Evolutionary conservation across 2,329 filamentous ascomycete genomes (phyloP).

Genomic region (Colletotrichum musae): DNA sequence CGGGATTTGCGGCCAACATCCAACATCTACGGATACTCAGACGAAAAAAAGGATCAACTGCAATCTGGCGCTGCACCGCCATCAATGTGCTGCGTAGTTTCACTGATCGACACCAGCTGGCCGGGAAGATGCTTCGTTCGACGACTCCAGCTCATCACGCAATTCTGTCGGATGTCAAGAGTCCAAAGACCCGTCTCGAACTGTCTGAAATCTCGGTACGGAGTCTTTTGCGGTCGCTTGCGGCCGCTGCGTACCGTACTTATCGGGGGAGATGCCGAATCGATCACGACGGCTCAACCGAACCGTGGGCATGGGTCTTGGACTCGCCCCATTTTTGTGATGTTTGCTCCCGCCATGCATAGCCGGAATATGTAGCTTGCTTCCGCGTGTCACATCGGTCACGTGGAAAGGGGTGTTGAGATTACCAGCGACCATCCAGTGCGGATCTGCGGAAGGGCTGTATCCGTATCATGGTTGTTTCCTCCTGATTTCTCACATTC

Average conservation of each 20-base stretch:
- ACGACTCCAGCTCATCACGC: constrained; percentile 1
- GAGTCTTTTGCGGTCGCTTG: neutral
- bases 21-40: neutral
- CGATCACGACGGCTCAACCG: constrained; percentile 17
- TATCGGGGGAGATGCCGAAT: constrained; percentile 18
- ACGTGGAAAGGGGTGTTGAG: constrained; percentile 17
- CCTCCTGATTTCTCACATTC: neutral
- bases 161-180: neutral
- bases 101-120: constrained; percentile 11
- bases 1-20: constrained; percentile 19
- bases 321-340: constrained; percentile 26
- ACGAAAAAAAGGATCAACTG: constrained; percentile 11
- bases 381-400: constrained; percentile 37
- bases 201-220: neutral
- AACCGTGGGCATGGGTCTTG: constrained; percentile 24
- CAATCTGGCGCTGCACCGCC: constrained; percentile 6
- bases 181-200: neutral
- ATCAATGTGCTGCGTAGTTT: constrained; percentile 11
- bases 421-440: neutral
- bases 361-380: constrained; percentile 33
- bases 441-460: constrained; percentile 7
- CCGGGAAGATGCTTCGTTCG: neutral
- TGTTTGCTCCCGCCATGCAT: constrained; percentile 36
- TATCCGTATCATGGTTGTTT: neutral
- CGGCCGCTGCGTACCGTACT: neutral